Percentiles rank a stretch among this genome's conserved stretches.
Evolutionary conservation across 345 rosid genomes (phyloP).

Genomic region (Leavenworthia alabamica): DNA sequence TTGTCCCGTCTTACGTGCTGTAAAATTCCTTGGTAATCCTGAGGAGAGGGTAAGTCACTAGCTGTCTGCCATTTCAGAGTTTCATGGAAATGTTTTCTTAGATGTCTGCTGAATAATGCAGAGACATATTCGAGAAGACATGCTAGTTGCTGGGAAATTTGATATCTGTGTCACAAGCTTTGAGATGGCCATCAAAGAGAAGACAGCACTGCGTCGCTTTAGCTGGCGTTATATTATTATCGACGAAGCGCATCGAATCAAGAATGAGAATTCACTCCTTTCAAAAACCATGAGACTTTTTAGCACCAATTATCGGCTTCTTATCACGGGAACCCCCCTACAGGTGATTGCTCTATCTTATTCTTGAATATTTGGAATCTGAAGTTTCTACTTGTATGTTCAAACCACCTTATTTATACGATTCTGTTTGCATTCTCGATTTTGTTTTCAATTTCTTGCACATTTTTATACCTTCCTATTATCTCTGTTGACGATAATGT

Average conservation of each 20-base stretch:
- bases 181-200: conserved; percentile 99
- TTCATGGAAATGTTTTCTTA: conserved; percentile 6
- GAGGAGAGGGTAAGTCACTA: conserved; percentile 75
- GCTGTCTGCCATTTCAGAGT: background rate
- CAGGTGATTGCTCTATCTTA: conserved; percentile 51
- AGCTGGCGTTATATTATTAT: conserved; percentile 98
- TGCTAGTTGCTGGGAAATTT: conserved; percentile 94
- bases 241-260: conserved; percentile 97
- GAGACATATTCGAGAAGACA: conserved; percentile 87
- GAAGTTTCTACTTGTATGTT: background rate
- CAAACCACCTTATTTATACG: background rate
- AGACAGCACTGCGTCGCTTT: conserved; percentile 76
- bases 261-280: conserved; percentile 95
- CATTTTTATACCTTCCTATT: background rate
- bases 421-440: background rate
- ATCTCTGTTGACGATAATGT: background rate
- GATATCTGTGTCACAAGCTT: conserved; percentile 98
- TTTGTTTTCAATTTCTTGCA: background rate
- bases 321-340: conserved; percentile 97
- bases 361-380: background rate
- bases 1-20: conserved; percentile 88
- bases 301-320: conserved; percentile 89
- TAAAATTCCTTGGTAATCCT: conserved; percentile 96
- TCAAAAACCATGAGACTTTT: conserved; percentile 96
- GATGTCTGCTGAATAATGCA: conserved; percentile 26